phyloP scores from a whole-genome alignment of 1,284 basidiomycete genomes.

The Trametes pubescens region DNA sequence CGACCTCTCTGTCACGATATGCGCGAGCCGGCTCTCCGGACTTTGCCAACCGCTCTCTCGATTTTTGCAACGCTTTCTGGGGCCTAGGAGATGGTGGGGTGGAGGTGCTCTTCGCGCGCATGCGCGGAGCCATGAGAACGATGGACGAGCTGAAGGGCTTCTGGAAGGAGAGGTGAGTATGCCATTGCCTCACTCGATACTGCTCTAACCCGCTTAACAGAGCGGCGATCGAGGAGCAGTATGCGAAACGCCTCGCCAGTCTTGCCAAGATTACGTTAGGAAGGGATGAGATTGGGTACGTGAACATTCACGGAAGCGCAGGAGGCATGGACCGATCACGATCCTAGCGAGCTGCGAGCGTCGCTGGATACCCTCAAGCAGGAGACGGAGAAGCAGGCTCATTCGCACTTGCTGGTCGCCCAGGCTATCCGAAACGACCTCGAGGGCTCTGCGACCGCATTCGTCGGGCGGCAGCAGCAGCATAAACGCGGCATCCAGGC shows the following conservation, averaged over 20 bases:
- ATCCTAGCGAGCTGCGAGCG: conserved; percentile 75
- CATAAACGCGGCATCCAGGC: conserved; percentile 80
- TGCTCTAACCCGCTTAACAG: conserved; percentile 47
- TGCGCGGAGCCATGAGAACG: conserved; percentile 86
- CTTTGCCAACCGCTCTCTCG: conserved; percentile 59
- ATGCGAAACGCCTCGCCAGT: conserved; percentile 87
- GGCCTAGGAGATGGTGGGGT: conserved; percentile 86
- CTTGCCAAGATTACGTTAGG: conserved; percentile 84
- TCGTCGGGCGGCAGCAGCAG: conserved; percentile 73
- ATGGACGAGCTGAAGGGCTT: conserved; percentile 88
- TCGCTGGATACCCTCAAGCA: conserved; percentile 80
- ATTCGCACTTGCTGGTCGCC: conserved; percentile 73
- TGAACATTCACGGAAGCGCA: neutral
- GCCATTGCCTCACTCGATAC: neutral
- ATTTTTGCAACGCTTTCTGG: conserved; percentile 99
- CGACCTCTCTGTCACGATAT: conserved; percentile 75
- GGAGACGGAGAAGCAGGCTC: conserved; percentile 88
- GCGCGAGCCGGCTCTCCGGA: conserved; percentile 64
- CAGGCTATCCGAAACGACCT: conserved; percentile 82
- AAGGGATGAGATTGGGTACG: conserved; percentile 89
- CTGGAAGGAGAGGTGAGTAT: conserved; percentile 87
- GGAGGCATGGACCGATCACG: neutral
- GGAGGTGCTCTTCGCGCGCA: conserved; percentile 88
- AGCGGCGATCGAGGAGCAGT: conserved; percentile 92
- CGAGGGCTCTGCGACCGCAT: conserved; percentile 72